Evolutionary conservation across 2,329 filamentous ascomycete genomes (phyloP), one percentile per base, ranked within the genome.

Genomic region (Fusarium veterinarium): DNA sequence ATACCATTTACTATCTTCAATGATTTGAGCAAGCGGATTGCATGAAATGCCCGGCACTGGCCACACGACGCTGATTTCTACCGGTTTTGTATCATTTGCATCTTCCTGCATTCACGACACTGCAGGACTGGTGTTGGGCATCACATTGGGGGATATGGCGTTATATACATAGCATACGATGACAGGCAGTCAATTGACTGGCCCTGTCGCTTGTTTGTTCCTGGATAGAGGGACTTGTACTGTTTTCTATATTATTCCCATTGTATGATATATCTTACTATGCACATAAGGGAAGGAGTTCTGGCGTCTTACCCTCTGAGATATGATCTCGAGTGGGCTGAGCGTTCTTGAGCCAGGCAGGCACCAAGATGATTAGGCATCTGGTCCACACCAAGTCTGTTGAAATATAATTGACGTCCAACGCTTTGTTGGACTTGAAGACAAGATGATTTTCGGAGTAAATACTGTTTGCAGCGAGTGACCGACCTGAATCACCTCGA

Each of bases 1-100:
- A 84, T 60, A 77, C 79, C 48, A 75, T 83, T 41, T 84, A 83
- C 65, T 51, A 35, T 77, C 72, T 55, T 63, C 73, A 42, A 64
- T 78, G 40, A 63, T 72, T 56, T 80, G 62, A 77, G 53, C 53
- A 60, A 52, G 45, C 35, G 25, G 28, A 48, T 63, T 35, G 52
- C 35, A 44, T 49, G 53, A 48, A 44, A 51, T 37, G 33, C 31
- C 31, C 58, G 30, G 40, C 53, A 35, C 41, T 40, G 17, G 44
- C 44, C 31, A 37, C 30, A 60, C 37, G 40, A 56, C 35, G 37
- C 33, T 55, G 62, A 57, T 75, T 33, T 67, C 35, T 63, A 20
- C 37, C 60, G 59, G 42, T 57, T 49, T 70, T 63, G 41, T 31
- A 40, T 33, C 37, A 69, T 53, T 53, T 48, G 64, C 67, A 62